Base-by-base conservation (phyloP, 495 filamentous ascomycete genomes). In the Baudoinia panamericana region DNA sequence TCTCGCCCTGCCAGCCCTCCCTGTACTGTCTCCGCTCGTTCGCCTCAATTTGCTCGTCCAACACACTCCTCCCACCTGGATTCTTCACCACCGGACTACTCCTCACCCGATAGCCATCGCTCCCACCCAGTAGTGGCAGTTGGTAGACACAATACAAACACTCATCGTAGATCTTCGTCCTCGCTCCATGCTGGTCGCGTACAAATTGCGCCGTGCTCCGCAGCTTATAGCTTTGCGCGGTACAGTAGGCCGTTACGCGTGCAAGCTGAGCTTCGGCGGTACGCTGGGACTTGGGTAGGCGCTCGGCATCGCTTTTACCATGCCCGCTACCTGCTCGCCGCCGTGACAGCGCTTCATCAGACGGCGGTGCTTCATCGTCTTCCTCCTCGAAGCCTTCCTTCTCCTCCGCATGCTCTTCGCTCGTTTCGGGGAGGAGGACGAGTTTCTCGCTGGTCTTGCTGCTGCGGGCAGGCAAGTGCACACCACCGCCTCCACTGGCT, bases 121-220 rank as follows among this genome's bases (percentile, higher is more conserved):
- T 68, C 0, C 90, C 92, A 5, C 81, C 78, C 35, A 96, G 63
- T 34, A 99, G 58, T 7, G 90, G 90, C 19, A 93, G 64, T 63
- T 96, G 87, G 59, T 96, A 99, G 22, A 88, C 90, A 4, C 76
- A 81, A 53, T 99, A 99, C 15, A 99, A 68, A 55, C 92, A 96
- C 56, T 99, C 92, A 59, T 96, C 92, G 59, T 99, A 99, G n/a
- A 96, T 69, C 59, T 99, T 99, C 28, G 87, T 93, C 63, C 82
- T 75, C 0, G 85, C 92, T n/a, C 79, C 78, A 69, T 99, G 90
- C 54, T 75, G 75, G 31, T 79, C 83, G 56, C 80, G 82, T 25
- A 94, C 69, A 63, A 99, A 99, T 31, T 81, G 72, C 15, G 84
- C 84, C 28, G 84, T 80, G 19, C 77, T 72, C 51, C 80, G 78